These are phyloP conservation scores for Orbilia quercus DNA, from an alignment of 2,329 filamentous ascomycete genomes.

Conservation along the genomic window DNA sequence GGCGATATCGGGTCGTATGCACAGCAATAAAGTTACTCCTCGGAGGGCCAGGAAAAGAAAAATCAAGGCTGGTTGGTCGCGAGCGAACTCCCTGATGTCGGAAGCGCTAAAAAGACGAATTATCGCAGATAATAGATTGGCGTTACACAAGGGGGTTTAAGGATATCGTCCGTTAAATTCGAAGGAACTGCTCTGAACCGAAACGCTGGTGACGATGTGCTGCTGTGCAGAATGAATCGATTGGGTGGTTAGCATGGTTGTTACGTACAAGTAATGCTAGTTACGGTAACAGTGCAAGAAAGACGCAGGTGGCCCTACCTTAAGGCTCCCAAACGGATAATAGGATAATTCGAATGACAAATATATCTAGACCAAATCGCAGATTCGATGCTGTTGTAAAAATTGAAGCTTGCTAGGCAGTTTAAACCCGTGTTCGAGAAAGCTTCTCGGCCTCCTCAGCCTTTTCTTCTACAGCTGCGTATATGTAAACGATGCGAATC, in stretches of 20 bases:
- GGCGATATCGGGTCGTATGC: slow-evolving; percentile 48
- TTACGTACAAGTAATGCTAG: slow-evolving; percentile 56
- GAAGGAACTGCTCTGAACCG: slow-evolving; percentile 54
- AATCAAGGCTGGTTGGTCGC: slow-evolving; percentile 22
- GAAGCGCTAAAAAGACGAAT: slow-evolving; percentile 40
- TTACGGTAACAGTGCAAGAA: slow-evolving; percentile 32
- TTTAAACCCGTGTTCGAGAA: slow-evolving; percentile 29
- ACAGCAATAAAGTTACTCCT: slow-evolving; percentile 32
- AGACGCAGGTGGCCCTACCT: slow-evolving; percentile 52
- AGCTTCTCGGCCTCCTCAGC: slow-evolving; percentile 32
- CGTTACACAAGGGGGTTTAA: slow-evolving; percentile 44
- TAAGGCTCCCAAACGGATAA: slow-evolving; percentile 26
- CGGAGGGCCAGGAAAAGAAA: slow-evolving; percentile 33
- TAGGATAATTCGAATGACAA: slow-evolving; percentile 48
- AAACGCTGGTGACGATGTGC: slow-evolving; percentile 52
- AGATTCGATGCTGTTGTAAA: slow-evolving; percentile 21
- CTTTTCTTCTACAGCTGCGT: slow-evolving; percentile 41
- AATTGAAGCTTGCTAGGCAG: slow-evolving; percentile 28
- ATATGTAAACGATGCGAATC: slow-evolving; percentile 51
- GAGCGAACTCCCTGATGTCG: slow-evolving; percentile 31
- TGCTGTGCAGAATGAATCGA: slow-evolving; percentile 52
- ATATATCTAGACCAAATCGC: slow-evolving; percentile 37
- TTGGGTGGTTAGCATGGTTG: slow-evolving; percentile 56
- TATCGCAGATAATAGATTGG: slow-evolving; percentile 46
- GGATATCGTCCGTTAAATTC: slow-evolving; percentile 35